A percentile compares a stretch with the other conserved stretches of the same genome.
Conservation (phyloP, 1,284 basidiomycete species). For the Paramarasmius palmivorus region DNA sequence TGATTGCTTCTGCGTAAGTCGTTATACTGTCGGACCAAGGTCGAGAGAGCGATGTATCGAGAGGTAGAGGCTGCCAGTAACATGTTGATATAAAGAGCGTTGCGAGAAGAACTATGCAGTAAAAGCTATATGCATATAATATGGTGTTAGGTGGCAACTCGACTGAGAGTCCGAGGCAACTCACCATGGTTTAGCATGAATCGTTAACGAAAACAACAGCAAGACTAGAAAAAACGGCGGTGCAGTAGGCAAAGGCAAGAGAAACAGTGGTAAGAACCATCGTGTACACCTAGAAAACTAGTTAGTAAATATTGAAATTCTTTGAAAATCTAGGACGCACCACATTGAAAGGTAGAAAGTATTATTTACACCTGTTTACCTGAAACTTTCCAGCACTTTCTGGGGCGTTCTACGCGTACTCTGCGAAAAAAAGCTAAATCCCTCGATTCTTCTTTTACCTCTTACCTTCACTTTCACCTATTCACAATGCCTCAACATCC, state of each 20-base stretch:
- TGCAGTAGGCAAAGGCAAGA: constrained; percentile 77
- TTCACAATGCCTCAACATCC: constrained; percentile 64
- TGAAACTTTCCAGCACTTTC: constrained; percentile 43
- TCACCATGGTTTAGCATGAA: constrained; percentile 81
- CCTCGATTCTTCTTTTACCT: constrained; percentile 21
- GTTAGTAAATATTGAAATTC: neutral
- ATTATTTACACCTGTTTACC: constrained; percentile 3
- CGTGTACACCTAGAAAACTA: constrained; percentile 64
- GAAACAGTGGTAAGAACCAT: constrained; percentile 76
- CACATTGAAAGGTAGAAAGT: constrained; percentile 30
- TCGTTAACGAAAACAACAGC: constrained; percentile 69
- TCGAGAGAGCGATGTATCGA: constrained; percentile 55
- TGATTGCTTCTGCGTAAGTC: constrained; percentile 65
- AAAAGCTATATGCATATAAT: constrained; percentile 54
- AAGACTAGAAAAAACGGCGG: constrained; percentile 74
- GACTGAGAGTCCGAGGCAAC: constrained; percentile 22
- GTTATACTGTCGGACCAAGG: constrained; percentile 71
- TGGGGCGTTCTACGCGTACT: constrained; percentile 14
- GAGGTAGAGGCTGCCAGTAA: constrained; percentile 79
- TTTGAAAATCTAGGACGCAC: constrained; percentile 21
- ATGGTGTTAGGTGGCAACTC: constrained; percentile 3
- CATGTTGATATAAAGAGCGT: constrained; percentile 82
- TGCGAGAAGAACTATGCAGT: constrained; percentile 76
- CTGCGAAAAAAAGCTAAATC: constrained; percentile 12
- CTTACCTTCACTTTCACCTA: constrained; percentile 15